Evolutionary conservation across 495 filamentous ascomycete genomes (phyloP), one percentile per base, ranked within the genome.

Genomic region (Daldinia concentrica): DNA sequence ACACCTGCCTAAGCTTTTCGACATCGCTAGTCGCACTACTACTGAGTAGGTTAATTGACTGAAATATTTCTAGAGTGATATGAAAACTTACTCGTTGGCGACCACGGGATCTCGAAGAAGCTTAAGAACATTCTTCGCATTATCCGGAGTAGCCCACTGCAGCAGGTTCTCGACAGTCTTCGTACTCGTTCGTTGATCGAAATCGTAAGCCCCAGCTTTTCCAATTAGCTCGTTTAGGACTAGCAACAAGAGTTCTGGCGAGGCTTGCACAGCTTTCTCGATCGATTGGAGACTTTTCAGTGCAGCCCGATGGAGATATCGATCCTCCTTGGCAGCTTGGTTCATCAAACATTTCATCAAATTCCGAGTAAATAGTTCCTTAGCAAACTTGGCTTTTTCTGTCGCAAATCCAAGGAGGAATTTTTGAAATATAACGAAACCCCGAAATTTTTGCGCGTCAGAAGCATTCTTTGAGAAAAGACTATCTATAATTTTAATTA

Each of bases 371-470:
- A 98, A 96, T 3, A 97, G 79, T 9, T 74, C 73, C 50, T 62
- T 76, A 6, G 67, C 66, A 15, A 76, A 19, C 1, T 62, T 58
- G 6, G 59, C 39, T 2, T 73, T 78, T 17, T 75, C 66, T 0
- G 82, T 57, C 32, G 84, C 73, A 43, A 86, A 76, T 1, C 79
- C 74, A 45, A 86, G 83, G 19, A 97, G 77, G 29, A 93, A 82
- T 64, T 91, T 91, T 64, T 88, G 85, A 68, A 98, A 92, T 22
- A 99, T 87, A 58, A 92, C 87, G 77, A 99, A 94, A 4, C 96
- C 95, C 81, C 91, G 92, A 74, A 91, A 92, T 78, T 98, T 98
- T 51, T 94, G 90, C 76, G 93, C 92, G 24, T 92, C 88, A 0
- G 94, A 97, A 11, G 94, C 89, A 17, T 86, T 86, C 57, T 90